Conservation (phyloP, 2,329 filamentous ascomycete genomes). For the Didymella sp. region DNA sequence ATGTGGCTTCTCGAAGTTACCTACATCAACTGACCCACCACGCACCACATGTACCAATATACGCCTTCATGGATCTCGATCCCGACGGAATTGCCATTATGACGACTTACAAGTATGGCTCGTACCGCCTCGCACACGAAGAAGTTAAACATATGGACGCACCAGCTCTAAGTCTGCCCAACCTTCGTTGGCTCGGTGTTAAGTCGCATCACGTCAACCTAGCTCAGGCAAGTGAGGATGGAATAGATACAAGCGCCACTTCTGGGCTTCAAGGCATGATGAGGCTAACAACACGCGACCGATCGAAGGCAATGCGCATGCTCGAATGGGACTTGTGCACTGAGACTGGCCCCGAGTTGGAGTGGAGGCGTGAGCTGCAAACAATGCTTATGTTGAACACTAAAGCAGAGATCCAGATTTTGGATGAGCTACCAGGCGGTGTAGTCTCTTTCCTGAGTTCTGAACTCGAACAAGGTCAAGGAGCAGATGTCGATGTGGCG, state of each 20-base stretch:
- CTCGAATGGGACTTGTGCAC: constrained; percentile 54
- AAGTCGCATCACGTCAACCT: constrained; percentile 43
- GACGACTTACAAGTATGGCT: constrained; percentile 75
- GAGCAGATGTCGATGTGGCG: constrained; percentile 8
- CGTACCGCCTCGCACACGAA: constrained; percentile 68
- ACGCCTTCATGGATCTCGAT: constrained; percentile 75
- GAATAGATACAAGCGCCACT: constrained; percentile 17
- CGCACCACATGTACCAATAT: constrained; percentile 57
- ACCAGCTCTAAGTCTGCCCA: constrained; percentile 51
- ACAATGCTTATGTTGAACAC: constrained; percentile 74
- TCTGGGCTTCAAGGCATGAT: constrained; percentile 53
- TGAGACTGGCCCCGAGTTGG: constrained; percentile 44
- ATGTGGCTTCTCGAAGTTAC: constrained; percentile 72
- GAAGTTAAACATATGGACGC: constrained; percentile 50
- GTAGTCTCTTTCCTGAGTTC: constrained; percentile 41
- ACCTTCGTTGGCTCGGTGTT: constrained; percentile 71
- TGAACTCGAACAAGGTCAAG: constrained; percentile 25
- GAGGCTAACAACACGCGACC: constrained; percentile 63
- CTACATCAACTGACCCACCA: constrained; percentile 56
- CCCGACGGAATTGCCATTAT: constrained; percentile 78
- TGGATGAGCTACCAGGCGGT: constrained; percentile 57
- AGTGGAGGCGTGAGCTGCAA: constrained; percentile 67
- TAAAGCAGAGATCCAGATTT: constrained; percentile 79
- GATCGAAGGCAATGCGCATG: constrained; percentile 63
- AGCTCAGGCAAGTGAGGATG: constrained; percentile 23